These are phyloP conservation scores for Crithidia mellificae DNA, from an alignment of 208 protist species.

Conservation along the genomic window DNA sequence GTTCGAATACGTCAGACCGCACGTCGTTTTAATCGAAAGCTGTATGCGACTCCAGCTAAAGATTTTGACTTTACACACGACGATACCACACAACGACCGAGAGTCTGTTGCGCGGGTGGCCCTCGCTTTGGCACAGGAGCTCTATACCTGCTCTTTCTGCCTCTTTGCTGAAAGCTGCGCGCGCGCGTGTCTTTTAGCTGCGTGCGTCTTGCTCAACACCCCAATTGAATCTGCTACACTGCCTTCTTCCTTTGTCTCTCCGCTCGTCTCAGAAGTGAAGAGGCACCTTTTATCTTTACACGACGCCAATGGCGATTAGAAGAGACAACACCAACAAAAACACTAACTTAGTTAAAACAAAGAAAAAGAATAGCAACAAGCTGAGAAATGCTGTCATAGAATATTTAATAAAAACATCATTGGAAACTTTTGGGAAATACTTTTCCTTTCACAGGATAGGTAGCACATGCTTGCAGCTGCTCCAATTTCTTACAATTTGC, in stretches of 20 bases:
- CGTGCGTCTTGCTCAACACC: conserved; percentile 31
- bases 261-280: conserved; percentile 15
- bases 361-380: too few species aligned
- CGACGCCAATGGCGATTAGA: too few species aligned
- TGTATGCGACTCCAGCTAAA: conserved; percentile 68
- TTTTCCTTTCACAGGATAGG: too few species aligned
- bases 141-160: conserved; percentile 60
- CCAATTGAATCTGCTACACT: conserved; percentile 14
- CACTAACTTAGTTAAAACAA: too few species aligned
- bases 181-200: conserved; percentile 48
- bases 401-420: too few species aligned
- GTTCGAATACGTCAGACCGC: conserved; percentile 55
- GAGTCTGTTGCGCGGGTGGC: conserved; percentile 56
- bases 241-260: conserved; percentile 24
- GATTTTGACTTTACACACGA: conserved; percentile 33
- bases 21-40: conserved; percentile 70
- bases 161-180: conserved; percentile 72
- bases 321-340: too few species aligned
- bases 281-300: too few species aligned
- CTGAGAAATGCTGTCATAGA: too few species aligned
- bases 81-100: conserved; percentile 20
- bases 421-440: too few species aligned
- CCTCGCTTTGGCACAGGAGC: conserved; percentile 46
- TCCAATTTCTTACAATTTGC: too few species aligned
- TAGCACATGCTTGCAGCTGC: too few species aligned